Base-by-base conservation (phyloP, 108 stramenopile species). In the Cyclotella atomus region DNA sequence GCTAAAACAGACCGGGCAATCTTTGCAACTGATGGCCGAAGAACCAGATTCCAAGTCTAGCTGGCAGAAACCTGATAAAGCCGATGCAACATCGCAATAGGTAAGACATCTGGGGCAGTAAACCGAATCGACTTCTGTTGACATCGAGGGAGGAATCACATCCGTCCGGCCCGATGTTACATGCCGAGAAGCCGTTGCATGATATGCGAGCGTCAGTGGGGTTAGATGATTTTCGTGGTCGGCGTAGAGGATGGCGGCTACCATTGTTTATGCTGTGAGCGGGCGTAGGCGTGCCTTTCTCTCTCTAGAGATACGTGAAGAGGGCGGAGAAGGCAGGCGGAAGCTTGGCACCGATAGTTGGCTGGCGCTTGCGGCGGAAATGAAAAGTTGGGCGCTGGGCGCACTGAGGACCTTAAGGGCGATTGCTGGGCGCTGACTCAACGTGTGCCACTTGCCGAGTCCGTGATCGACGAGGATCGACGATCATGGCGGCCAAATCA, bases 161-260 rank as follows among this genome's bases (percentile, higher is more conserved):
- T 88, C 87, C 19, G 87, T 60, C 64, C 79, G 55, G 9, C 89
- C 82, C 5, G 89, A 84, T 0, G 90, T 86, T 25, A 94, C 75
- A 43, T 85, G 87, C 17, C 92, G 85, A 5, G 93, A 88, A n/a
- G 90, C 89, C 29, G 93, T 91, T 2, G 93, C 93, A 64, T 91
- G 89, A 46, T 86, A 94, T 36, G 87, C 73, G 25, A 82, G 34
- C 0, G 89, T 81, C 21, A 94, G 76, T 3, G 93, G 93, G 28
- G 88, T 81, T 20, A 89, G 88, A 41, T 91, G 92, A 33, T 82
- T 79, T 45, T 87, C 79, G 64, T 91, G 90, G 63, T 93, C 92
- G n/a, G 89, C 83, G 77, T 91, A 93, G 49, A 93, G 67, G 33
- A 93, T 84, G 64, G 65, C 61, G 49, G 63, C 75, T 21, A 21